Base-by-base conservation (phyloP, 1,139 yeast genomes). In the Nakaseomyces glabratus region DNA sequence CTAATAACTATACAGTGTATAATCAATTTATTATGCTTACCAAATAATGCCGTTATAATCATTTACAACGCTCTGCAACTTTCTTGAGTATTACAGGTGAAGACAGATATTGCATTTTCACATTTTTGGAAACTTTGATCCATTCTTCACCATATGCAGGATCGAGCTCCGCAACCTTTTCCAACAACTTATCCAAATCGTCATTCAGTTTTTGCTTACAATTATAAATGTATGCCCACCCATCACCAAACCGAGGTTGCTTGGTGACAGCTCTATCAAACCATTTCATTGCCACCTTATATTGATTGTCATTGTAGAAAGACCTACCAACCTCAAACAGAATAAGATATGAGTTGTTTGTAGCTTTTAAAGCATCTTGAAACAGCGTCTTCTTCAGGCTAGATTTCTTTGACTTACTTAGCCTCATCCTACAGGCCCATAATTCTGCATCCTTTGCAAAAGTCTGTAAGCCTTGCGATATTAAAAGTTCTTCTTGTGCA, bases 211-310 rank as follows among this genome's bases (percentile, higher is more conserved):
- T 49, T 23, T 47, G 36, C 29, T 61, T 38, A 41, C 65, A 75
- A 28, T 68, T 65, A 49, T 70, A 73, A 34, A 68, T 57, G 82
- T 88, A 80, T 0, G 73, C 72, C 85, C 94, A 86, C 4, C 68
- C 58, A 55, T 88, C 97, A 3, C 95, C 97, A 51, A 66, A 69
- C 11, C 58, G 61, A 1, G 62, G 55, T 40, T 78, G 76, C n/a
- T 65, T 63, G 23, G 63, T 64, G 13, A 76, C 52, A 3, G 93
- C 80, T 35, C 86, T 67, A 31, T 79, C 79, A 44, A 86, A 72
- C 90, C 95, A 88, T 11, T 76, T 67, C 38, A 65, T 63, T 0
- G 94, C 86, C 45, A 77, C 78, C 2, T 69, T 58, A 25, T 66
- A 58, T 46, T 82, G 82, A 0, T 82, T 79, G 22, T 75, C 82